Percentiles rank a stretch among this genome's conserved stretches.
These are phyloP conservation scores for Phylloporus scabripes DNA, from an alignment of 768 basidiomycete genomes.

Conservation along the genomic window DNA sequence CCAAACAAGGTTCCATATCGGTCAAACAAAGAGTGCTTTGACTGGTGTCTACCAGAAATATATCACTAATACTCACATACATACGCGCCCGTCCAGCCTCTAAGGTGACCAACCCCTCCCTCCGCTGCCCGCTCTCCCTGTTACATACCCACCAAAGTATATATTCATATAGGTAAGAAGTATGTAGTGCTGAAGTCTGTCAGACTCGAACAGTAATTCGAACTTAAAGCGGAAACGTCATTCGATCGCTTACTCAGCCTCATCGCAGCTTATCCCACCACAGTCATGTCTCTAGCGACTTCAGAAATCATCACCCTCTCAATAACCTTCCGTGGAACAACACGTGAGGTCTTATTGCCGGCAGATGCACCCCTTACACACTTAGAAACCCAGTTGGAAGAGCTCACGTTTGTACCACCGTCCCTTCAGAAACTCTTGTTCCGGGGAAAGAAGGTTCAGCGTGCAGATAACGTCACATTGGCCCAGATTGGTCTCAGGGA, in stretches of 20 bases:
- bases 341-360: conserved; percentile 44
- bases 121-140: too few relatives aligned
- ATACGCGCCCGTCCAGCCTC: too few relatives aligned
- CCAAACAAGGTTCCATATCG: conserved; percentile 14
- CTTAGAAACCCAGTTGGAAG: conserved; percentile 49
- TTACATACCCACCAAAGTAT: too few relatives aligned
- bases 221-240: too few relatives aligned
- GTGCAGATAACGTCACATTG: conserved; percentile 29
- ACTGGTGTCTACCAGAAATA: conserved; percentile 16
- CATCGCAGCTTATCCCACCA: background rate
- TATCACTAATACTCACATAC: too few relatives aligned
- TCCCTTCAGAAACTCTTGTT: conserved; percentile 66
- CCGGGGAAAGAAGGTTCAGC: conserved; percentile 53
- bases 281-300: conserved; percentile 11
- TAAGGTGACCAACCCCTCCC: too few relatives aligned
- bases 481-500: conserved; percentile 53
- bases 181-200: too few relatives aligned
- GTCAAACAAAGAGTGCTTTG: conserved; percentile 11
- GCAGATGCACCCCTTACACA: conserved; percentile 45
- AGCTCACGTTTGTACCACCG: conserved; percentile 62
- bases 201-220: too few relatives aligned
- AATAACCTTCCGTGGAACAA: conserved; percentile 45
- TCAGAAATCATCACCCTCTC: conserved; percentile 13
- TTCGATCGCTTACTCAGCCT: background rate
- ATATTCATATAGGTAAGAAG: too few relatives aligned